Evolutionary conservation across 192 early-diverging fungal genomes (phyloP).

Genomic region (Dissophora globulifera): DNA sequence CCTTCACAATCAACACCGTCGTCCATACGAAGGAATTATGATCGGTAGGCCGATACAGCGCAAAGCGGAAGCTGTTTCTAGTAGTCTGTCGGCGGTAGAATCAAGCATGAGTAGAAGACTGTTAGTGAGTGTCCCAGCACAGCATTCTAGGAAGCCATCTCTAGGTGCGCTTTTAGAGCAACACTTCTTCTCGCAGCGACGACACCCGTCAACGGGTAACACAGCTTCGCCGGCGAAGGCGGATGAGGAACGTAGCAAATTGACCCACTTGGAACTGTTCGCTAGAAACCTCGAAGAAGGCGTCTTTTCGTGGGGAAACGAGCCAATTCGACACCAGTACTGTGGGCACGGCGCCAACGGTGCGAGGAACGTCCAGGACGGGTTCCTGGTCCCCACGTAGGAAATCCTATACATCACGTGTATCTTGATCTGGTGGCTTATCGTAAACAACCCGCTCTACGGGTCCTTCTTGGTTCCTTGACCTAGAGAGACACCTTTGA

Average conservation of each 20-base stretch:
- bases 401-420: neutral
- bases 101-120: slow-evolving; percentile 15
- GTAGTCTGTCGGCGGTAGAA: neutral
- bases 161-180: slow-evolving; percentile 49
- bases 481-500: neutral
- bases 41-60: slow-evolving; percentile 48
- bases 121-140: slow-evolving; percentile 66
- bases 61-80: too few relatives aligned
- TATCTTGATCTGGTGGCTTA: too few relatives aligned
- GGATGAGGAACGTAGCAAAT: too few relatives aligned
- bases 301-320: slow-evolving; percentile 78
- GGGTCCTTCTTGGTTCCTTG: neutral
- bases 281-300: slow-evolving; percentile 66
- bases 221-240: too few relatives aligned
- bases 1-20: slow-evolving; percentile 61
- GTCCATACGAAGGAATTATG: slow-evolving; percentile 73
- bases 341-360: slow-evolving; percentile 12
- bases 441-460: slow-evolving; percentile 6
- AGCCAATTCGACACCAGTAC: slow-evolving; percentile 54
- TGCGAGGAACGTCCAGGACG: slow-evolving; percentile 16
- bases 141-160: slow-evolving; percentile 75
- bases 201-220: too few relatives aligned
- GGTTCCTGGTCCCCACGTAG: slow-evolving; percentile 19
- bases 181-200: slow-evolving; percentile 13
- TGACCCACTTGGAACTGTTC: slow-evolving; percentile 70